Percentiles rank a stretch among this genome's conserved stretches.
These are phyloP conservation scores for Xanthoconium separans DNA, from an alignment of 1,284 basidiomycete genomes.

Conservation along the genomic window DNA sequence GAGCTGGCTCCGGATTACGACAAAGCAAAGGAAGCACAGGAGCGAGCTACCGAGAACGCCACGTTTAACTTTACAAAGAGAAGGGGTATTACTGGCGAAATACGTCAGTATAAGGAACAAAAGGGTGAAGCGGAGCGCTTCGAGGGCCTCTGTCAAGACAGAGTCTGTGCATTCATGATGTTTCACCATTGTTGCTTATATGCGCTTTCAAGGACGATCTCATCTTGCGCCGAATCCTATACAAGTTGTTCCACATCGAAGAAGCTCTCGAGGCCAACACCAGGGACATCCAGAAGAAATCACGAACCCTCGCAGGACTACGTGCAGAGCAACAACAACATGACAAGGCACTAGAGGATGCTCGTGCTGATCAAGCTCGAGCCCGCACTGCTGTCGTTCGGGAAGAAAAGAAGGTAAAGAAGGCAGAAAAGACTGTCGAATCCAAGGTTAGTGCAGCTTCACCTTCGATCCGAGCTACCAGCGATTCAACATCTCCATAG, in stretches of 20 bases:
- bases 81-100: slow-evolving; percentile 90
- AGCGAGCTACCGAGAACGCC: slow-evolving; percentile 89
- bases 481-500: slow-evolving; percentile 39
- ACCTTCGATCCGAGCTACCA: neutral
- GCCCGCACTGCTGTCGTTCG: slow-evolving; percentile 72
- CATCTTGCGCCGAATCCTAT: slow-evolving; percentile 81
- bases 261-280: slow-evolving; percentile 74
- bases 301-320: slow-evolving; percentile 65
- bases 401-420: slow-evolving; percentile 77
- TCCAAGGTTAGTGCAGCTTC: slow-evolving; percentile 55
- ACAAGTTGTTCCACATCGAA: slow-evolving; percentile 91
- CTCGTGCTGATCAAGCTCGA: slow-evolving; percentile 78
- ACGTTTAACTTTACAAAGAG: slow-evolving; percentile 94
- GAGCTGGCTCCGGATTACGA: slow-evolving; percentile 92
- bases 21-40: slow-evolving; percentile 81
- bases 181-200: slow-evolving; percentile 4
- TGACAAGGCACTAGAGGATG: slow-evolving; percentile 72
- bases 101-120: slow-evolving; percentile 97
- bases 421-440: slow-evolving; percentile 82
- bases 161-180: slow-evolving; percentile 43
- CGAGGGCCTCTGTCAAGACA: slow-evolving; percentile 72
- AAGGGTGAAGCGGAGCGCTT: slow-evolving; percentile 92
- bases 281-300: slow-evolving; percentile 68
- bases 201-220: slow-evolving; percentile 63
- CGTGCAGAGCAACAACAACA: slow-evolving; percentile 67